Conservation (phyloP, 2,329 filamentous ascomycete genomes). For the Paraphoma chrysanthemicola region DNA sequence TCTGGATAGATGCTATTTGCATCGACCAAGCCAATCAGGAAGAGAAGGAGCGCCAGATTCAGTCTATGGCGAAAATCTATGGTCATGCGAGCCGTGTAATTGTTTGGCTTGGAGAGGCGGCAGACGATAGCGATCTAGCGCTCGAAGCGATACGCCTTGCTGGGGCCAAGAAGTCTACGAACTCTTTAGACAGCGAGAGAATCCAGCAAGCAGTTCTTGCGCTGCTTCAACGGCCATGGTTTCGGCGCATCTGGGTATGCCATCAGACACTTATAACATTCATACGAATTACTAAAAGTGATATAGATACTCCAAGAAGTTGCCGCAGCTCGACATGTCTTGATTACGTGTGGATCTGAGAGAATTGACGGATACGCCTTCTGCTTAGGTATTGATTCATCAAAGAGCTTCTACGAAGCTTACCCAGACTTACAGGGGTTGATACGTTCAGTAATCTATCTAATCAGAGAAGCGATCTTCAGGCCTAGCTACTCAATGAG, state of each 20-base stretch:
- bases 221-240: conserved; percentile 23
- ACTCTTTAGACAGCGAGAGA: conserved; percentile 2
- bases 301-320: conserved; percentile 25
- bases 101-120: conserved; percentile 20
- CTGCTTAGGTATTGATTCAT: conserved; percentile 19
- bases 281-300: conserved; percentile 12
- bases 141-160: conserved; percentile 15
- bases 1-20: conserved; percentile 12
- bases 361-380: conserved; percentile 24
- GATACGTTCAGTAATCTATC: conserved; percentile 17
- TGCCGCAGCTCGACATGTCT: conserved; percentile 22
- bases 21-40: conserved; percentile 7
- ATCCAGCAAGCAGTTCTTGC: conserved; percentile 15
- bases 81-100: conserved; percentile 13
- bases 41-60: conserved; percentile 18
- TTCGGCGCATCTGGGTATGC: conserved; percentile 25
- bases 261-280: neutral
- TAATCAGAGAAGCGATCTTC: conserved; percentile 23
- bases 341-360: conserved; percentile 15
- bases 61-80: conserved; percentile 20
- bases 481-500: conserved; percentile 7
- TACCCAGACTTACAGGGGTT: conserved; percentile 13
- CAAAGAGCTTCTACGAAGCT: conserved; percentile 2
- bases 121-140: conserved; percentile 12
- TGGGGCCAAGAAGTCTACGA: conserved; percentile 1